These are phyloP conservation scores for Physcomitrellopsis africana DNA, from an alignment of 225 moss, liverwort and hornwort genomes.

Conservation along the genomic window DNA sequence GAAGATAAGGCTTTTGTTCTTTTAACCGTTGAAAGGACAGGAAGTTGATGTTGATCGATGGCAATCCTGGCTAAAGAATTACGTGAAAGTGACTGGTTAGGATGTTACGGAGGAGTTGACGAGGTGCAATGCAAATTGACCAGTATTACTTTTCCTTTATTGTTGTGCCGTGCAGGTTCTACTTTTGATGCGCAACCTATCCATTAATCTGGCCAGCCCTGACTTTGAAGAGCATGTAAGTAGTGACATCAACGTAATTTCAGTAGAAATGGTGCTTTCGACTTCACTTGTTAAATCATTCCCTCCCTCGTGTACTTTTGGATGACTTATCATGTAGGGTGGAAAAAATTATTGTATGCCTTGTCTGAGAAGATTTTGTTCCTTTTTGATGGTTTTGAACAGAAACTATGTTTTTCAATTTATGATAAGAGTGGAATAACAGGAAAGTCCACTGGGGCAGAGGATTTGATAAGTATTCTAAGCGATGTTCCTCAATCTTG, in stretches of 20 bases:
- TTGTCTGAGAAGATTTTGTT: conserved; percentile 30
- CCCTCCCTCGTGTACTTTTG: too few species aligned
- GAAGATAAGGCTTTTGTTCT: too few species aligned
- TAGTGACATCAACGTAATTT: neutral
- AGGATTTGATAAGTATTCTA: conserved; percentile 40
- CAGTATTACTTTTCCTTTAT: neutral
- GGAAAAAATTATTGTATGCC: neutral
- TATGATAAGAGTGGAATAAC: conserved; percentile 49
- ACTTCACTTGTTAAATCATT: neutral
- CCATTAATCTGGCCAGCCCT: conserved; percentile 73
- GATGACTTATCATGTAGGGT: neutral
- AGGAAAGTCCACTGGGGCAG: conserved; percentile 35
- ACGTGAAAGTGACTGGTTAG: neutral
- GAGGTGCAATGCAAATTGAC: neutral
- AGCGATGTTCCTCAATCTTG: conserved; percentile 31
- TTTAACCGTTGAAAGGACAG: neutral
- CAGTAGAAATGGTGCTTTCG: neutral
- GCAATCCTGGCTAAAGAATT: too few species aligned
- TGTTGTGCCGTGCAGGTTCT: conserved; percentile 46
- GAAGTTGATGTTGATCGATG: too few species aligned
- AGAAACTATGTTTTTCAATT: conserved; percentile 49
- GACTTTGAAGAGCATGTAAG: conserved; percentile 77
- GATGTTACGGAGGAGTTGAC: neutral
- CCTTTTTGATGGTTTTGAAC: conserved; percentile 31
- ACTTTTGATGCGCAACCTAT: conserved; percentile 91